Conservation (phyloP, 2,329 filamentous ascomycete genomes). For the Blastomyces gilchristii region DNA sequence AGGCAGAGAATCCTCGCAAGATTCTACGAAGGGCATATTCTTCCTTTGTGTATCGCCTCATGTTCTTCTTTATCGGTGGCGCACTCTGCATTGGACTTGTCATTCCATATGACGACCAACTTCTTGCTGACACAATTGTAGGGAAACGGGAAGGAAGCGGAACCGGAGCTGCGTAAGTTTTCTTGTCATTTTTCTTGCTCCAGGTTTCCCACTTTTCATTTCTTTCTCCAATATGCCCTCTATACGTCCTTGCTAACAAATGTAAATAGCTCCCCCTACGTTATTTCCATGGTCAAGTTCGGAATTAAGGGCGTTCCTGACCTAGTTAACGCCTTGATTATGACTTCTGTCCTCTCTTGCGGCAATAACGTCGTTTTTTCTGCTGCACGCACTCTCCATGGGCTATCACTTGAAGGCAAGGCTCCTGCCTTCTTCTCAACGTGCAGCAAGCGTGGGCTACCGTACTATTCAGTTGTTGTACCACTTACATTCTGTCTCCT, state of each 20-base stretch:
- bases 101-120: conserved; percentile 54
- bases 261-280: conserved; percentile 46
- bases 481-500: conserved; percentile 57
- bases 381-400: conserved; percentile 53
- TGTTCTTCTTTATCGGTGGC: conserved; percentile 61
- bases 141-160: conserved; percentile 29
- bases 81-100: conserved; percentile 59
- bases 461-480: conserved; percentile 55
- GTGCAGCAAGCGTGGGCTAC: conserved; percentile 54
- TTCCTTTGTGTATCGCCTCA: conserved; percentile 65
- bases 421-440: conserved; percentile 38
- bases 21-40: conserved; percentile 62
- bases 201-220: background rate
- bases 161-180: conserved; percentile 45
- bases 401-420: conserved; percentile 54
- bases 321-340: conserved; percentile 58
- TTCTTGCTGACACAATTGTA: conserved; percentile 47
- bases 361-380: conserved; percentile 57
- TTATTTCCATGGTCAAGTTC: conserved; percentile 53
- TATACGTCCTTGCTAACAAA: background rate
- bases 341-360: conserved; percentile 55
- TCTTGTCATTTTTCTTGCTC: background rate
- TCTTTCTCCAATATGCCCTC: background rate
- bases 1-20: conserved; percentile 57
- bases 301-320: conserved; percentile 52